A percentile compares a stretch with the other conserved stretches of the same genome.
Evolutionary conservation across 2,329 filamentous ascomycete genomes (phyloP).

Genomic region (Gaeumannomyces sp.): DNA sequence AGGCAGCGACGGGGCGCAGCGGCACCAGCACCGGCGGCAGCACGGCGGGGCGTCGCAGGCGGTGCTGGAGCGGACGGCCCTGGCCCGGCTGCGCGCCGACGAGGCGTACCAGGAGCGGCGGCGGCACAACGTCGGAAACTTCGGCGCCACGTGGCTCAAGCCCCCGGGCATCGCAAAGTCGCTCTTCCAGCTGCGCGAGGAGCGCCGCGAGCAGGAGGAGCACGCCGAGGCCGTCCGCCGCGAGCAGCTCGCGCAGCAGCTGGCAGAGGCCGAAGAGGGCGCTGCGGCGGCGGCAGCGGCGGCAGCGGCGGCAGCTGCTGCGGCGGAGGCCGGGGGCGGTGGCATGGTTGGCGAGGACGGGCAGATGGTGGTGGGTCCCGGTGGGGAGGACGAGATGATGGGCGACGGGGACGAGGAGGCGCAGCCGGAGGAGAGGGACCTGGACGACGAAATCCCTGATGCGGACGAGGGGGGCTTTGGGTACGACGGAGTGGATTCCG

Average conservation of each 20-base stretch:
- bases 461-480: constrained; percentile 50
- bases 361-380: constrained; percentile 19
- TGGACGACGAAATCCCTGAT: constrained; percentile 70
- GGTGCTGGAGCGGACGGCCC: constrained; percentile 50
- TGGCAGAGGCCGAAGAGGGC: constrained; percentile 67
- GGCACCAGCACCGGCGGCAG: constrained; percentile 19
- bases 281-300: constrained; percentile 43
- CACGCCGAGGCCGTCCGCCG: constrained; percentile 67
- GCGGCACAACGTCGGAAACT: constrained; percentile 75
- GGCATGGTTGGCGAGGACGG: constrained; percentile 27
- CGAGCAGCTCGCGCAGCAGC: constrained; percentile 65
- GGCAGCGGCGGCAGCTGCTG: constrained; percentile 18
- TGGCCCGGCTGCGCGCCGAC: constrained; percentile 67
- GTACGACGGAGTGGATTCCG: constrained; percentile 37
- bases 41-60: constrained; percentile 31
- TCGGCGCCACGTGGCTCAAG: constrained; percentile 84
- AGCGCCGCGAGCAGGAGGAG: constrained; percentile 82
- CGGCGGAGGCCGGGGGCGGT: constrained; percentile 25
- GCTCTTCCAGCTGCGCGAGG: constrained; percentile 82
- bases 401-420: constrained; percentile 41
- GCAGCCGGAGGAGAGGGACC: constrained; percentile 47
- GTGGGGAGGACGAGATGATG: constrained; percentile 36
- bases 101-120: constrained; percentile 72
- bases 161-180: constrained; percentile 87
- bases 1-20: constrained; percentile 17